Evolutionary conservation across 2,329 filamentous ascomycete genomes (phyloP), one percentile per base, ranked within the genome.

Genomic region (Apiospora marii): DNA sequence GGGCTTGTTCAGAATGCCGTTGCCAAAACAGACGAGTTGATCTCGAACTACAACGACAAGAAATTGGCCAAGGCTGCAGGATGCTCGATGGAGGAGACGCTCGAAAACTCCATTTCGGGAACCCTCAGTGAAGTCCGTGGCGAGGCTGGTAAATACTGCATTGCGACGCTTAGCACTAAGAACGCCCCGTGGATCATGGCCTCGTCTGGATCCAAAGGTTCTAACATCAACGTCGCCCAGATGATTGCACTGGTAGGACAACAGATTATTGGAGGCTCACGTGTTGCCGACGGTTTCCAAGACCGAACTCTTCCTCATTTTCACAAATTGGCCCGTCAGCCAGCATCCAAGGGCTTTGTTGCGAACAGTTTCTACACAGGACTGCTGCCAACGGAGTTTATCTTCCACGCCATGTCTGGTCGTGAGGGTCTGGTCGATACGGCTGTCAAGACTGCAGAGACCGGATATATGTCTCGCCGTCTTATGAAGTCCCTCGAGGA

Each of bases 341-440:
- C 96, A n/a, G 92, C 94, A 0, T 95, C 95, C 0, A 99, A 98
- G 82, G 96, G 96, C 75, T 99, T 99, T 85, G 96, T 99, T 68
- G 91, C 92, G 74, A 98, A 98, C 85, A 98, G 95, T 84, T 99
- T 99, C 88, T 99, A 98, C 82, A 94, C 94, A 0, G 96, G 96
- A 1, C 86, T 99, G 0, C 89, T 92, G 1, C 96, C 96, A 1
- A 95, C 94, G 0, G 96, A 99, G 79, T 98, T 99, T 82, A 89
- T 98, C 72, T 98, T 99, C 84, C 96, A 99, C 89, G 96, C 96
- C 76, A 98, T 98, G 85, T 98, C 95, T 78, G 96, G 96, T 78
- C 93, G 96, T 91, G 96, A 98, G 90, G 96, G 96, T 90, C 86
- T 99, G 76, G 95, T 99, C 79, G 96, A 99, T 89, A 99, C 96